Base-by-base conservation (phyloP, 2,329 filamentous ascomycete species). In the Venturia oleaginea region DNA sequence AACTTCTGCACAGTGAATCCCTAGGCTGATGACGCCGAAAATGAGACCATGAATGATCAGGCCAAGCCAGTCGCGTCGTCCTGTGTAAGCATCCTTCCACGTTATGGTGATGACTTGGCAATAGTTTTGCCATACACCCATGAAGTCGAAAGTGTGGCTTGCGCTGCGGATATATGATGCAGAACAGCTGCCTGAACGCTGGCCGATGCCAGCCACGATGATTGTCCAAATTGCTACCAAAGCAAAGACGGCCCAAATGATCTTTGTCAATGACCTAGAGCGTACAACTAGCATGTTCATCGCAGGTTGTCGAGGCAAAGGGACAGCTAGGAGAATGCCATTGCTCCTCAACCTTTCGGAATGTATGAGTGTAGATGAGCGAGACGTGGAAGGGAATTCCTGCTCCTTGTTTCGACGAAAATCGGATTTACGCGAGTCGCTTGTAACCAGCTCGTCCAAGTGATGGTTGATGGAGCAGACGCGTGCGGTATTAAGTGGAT, bases 1-100 rank as follows among this genome's bases (percentile, higher is more conserved):
- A 27, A 59, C n/a, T 48, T 64, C 63, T n/a, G 57, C 55, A 43
- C 34, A 64, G 24, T 64, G 63, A 22, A 64, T 11, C 15, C 54
- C 42, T 13, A 64, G 22, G 37, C 32, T 43, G 51, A 64, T 46
- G n/a, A 61, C 4, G 6, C 32, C 34, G 5, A 60, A 11, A n/a
- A 64, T n/a, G 10, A 61, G 6, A 32, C 54, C 27, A 5, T 64
- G 63, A 15, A 64, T 34, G 3, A 64, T 48, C 10, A 64, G 27
- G 17, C 54, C 38, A 19, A 64, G 63, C 54, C 63, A 59, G 37
- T 64, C 63, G 8, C 55, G 51, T 19, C 55, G 54, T 1, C 61
- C 24, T 30, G 51, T 38, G 55, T 42, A 60, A 1, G 55, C 30
- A n/a, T 61, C 37, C 8, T 11, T 15, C 27, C 24, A 60, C 2